These are phyloP conservation scores for Lupinus albus DNA, from an alignment of 306 rosid species.

Conservation along the genomic window DNA sequence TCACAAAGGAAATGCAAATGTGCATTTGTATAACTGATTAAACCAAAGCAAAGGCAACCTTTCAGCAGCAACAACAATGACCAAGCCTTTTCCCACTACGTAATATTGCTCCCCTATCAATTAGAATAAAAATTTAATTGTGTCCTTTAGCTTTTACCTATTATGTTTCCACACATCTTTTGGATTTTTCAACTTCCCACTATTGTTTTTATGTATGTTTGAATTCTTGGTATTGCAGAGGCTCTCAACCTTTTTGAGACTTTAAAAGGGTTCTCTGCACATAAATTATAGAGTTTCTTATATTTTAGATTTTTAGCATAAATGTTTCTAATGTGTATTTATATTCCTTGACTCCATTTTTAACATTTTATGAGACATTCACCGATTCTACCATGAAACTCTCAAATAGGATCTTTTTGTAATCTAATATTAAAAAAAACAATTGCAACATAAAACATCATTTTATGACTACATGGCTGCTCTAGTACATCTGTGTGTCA, in stretches of 20 bases:
- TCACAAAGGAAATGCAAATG: background rate
- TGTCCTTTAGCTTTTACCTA: too few relatives aligned
- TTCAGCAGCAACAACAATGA: background rate
- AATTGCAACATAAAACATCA: slow-evolving; percentile 30
- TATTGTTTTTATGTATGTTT: background rate
- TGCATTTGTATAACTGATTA: background rate
- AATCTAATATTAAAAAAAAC: slow-evolving; percentile 28
- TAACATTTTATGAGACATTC: background rate
- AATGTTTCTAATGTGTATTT: background rate
- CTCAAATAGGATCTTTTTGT: slow-evolving; percentile 28
- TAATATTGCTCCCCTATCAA: too few relatives aligned
- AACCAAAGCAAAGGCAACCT: slow-evolving; percentile 14
- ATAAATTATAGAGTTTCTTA: too few relatives aligned
- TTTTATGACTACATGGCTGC: slow-evolving; percentile 7
- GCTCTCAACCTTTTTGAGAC: background rate
- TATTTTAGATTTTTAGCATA: background rate
- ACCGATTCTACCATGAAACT: background rate
- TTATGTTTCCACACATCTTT: too few relatives aligned
- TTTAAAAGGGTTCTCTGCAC: too few relatives aligned
- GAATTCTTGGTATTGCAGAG: background rate
- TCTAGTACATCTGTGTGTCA: slow-evolving; percentile 5
- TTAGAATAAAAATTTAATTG: too few relatives aligned
- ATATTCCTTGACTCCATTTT: background rate
- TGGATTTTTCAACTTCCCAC: background rate
- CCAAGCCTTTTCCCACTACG: too few relatives aligned